A percentile compares a stretch with the other conserved stretches of the same genome.
Evolutionary conservation across 441 rosid genomes (phyloP).

Genomic region (Adansonia grandidieri): DNA sequence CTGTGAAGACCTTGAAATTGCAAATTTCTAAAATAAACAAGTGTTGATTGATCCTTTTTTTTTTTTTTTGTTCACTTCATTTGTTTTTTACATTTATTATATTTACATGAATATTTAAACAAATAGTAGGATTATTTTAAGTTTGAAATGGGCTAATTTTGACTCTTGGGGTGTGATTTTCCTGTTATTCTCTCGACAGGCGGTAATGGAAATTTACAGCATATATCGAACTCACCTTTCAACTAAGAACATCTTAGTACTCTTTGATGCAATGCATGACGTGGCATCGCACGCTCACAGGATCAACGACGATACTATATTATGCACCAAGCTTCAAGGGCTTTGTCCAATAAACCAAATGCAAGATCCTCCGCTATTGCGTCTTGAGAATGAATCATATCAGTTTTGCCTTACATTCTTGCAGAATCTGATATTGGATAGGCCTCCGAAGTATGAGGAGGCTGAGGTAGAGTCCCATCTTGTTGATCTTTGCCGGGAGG

Average conservation of each 20-base stretch:
- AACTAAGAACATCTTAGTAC: conserved; percentile 71
- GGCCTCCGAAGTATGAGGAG: conserved; percentile 57
- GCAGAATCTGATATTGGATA: conserved; percentile 74
- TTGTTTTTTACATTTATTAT: too few relatives aligned
- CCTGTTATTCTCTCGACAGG: conserved; percentile 51
- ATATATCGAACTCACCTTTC: conserved; percentile 82
- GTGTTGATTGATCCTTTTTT: background rate
- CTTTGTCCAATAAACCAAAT: conserved; percentile 89
- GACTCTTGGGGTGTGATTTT: conserved; percentile 14
- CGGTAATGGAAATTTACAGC: conserved; percentile 93
- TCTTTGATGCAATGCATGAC: conserved; percentile 77
- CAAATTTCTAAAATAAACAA: conserved; percentile 4
- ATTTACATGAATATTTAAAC: background rate
- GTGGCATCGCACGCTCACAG: conserved; percentile 87
- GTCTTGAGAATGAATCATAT: conserved; percentile 94
- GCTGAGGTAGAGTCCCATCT: conserved; percentile 68
- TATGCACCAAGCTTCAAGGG: conserved; percentile 84
- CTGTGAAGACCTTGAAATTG: conserved; percentile 2
- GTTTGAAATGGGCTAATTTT: background rate
- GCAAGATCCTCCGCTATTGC: conserved; percentile 98
- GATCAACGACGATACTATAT: conserved; percentile 58
- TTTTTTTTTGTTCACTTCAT: too few relatives aligned
- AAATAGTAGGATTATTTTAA: background rate
- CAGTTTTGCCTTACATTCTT: conserved; percentile 91
- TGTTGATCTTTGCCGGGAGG: conserved; percentile 74